Evolutionary conservation across 345 rosid species (phyloP), one percentile per base, ranked within the genome.

Genomic region (Toxicodendron radicans): DNA sequence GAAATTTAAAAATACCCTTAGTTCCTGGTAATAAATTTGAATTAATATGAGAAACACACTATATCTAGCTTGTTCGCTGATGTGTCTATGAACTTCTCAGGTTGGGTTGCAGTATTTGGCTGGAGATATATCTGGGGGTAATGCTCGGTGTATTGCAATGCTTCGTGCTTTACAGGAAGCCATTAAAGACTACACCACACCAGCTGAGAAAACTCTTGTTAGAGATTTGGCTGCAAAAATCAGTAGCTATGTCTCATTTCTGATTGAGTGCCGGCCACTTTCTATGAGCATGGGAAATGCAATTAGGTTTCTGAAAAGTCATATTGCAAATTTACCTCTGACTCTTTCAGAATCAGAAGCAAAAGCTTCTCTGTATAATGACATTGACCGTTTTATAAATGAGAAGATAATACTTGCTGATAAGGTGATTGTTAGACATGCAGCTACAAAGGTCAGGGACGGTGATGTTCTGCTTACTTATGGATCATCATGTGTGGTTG

Each of bases 211-310:
- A 75, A 86, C 84, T 78, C 83, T 92, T 52, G 51, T 61, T 76
- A 78, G 90, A 76, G 97, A 90, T 66, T 84, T 92, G 73, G 81
- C 93, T 33, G 80, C 84, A 48, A 90, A 87, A 79, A 84, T 92
- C 58, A 77, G 88, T 52, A 79, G 88, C 70, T 87, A 87, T 68
- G 87, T 90, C 57, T 92, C 95, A n/a, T 92, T 92, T 73, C 72
- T 90, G 74, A 90, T 83, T 63, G 91, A 92, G 66, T 92, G 93
- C 49, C 85, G 92, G 8, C 97, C 92, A 3, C 92, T 90, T 33
- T 92, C 95, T 73, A 90, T 92, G 80, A 92, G 97, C 85, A 92
- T 92, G 95, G 97, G 95, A 75, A 92, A 92, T 75, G 95, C 95
- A 52, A 92, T 92, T 66, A 87, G 91, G 83, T 90, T 90, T 76